phyloP scores from a whole-genome alignment of 192 early-diverging fungal genomes.

The Backusella tarrabulga region DNA sequence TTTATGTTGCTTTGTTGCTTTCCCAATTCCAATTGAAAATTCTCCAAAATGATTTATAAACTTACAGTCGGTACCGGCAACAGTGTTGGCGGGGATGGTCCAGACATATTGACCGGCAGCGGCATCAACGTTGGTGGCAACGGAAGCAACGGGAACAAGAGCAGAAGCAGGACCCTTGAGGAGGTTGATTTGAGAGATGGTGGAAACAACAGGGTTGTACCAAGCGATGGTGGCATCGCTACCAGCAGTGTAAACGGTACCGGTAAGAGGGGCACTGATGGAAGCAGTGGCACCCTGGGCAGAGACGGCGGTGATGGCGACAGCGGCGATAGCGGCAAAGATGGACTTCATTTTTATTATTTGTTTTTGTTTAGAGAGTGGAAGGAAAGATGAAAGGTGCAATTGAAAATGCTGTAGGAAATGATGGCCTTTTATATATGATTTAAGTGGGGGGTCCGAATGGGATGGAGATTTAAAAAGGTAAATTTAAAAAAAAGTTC shows the following conservation, averaged over 20 bases:
- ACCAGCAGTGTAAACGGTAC: conserved; percentile 22
- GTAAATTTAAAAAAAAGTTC: conserved; percentile 7
- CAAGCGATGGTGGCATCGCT: conserved; percentile 15
- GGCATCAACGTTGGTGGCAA: conserved; percentile 33
- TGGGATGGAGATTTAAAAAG: not conserved
- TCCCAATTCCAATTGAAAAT: not conserved
- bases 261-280: conserved; percentile 20
- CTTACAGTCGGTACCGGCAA: conserved; percentile 35
- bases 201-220: conserved; percentile 12
- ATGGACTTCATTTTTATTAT: conserved; percentile 10
- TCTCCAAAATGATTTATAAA: conserved; percentile 9
- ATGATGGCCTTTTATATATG: conserved; percentile 2
- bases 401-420: not conserved
- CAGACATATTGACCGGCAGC: conserved; percentile 12
- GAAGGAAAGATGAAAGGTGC: conserved; percentile 6
- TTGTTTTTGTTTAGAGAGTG: conserved; percentile 6
- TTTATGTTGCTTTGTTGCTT: not conserved
- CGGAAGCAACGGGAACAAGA: conserved; percentile 20
- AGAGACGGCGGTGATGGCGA: conserved; percentile 23
- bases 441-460: conserved; percentile 1
- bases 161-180: conserved; percentile 24
- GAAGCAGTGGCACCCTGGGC: conserved; percentile 15
- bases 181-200: conserved; percentile 22
- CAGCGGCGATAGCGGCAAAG: not conserved
- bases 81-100: conserved; percentile 20